These are phyloP conservation scores for Cavenderia fasciculata DNA, from an alignment of 78 protist species.

Conservation along the genomic window DNA sequence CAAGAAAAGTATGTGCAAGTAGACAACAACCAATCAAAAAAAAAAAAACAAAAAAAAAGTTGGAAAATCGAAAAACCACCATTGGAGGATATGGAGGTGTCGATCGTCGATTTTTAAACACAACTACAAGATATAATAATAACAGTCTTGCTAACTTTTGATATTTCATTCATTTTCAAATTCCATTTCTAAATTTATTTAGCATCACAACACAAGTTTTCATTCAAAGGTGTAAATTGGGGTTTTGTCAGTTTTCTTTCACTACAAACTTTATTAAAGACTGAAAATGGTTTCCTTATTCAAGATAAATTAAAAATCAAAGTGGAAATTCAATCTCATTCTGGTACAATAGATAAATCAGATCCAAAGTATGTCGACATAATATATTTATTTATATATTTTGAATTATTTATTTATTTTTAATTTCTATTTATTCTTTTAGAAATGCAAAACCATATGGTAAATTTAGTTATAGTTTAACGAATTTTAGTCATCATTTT, in stretches of 20 bases:
- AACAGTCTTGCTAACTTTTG: not conserved
- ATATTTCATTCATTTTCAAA: not conserved
- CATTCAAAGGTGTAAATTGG: slow-evolving; percentile 79
- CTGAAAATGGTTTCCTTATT: slow-evolving; percentile 59
- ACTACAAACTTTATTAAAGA: slow-evolving; percentile 32
- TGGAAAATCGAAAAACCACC: too few relatives aligned
- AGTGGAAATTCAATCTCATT: slow-evolving; percentile 64
- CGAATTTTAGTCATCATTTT: slow-evolving; percentile 65
- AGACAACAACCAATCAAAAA: too few relatives aligned
- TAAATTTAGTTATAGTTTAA: slow-evolving; percentile 34
- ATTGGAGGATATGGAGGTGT: not conserved
- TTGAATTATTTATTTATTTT: not conserved
- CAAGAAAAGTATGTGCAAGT: slow-evolving; percentile 40
- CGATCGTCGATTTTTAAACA: not conserved
- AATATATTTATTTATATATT: not conserved
- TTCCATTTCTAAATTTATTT: not conserved
- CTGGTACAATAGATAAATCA: slow-evolving; percentile 50
- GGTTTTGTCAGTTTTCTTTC: slow-evolving; percentile 64
- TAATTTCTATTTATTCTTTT: not conserved
- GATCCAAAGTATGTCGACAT: slow-evolving; percentile 27
- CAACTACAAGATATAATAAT: not conserved
- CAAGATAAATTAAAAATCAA: slow-evolving; percentile 38
- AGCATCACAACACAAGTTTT: slow-evolving; percentile 75
- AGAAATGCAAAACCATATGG: slow-evolving; percentile 58
- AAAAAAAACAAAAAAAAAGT: not conserved